These are phyloP conservation scores for Fraxinus sp. DNA, from an alignment of 305 asterid species.

Conservation along the genomic window DNA sequence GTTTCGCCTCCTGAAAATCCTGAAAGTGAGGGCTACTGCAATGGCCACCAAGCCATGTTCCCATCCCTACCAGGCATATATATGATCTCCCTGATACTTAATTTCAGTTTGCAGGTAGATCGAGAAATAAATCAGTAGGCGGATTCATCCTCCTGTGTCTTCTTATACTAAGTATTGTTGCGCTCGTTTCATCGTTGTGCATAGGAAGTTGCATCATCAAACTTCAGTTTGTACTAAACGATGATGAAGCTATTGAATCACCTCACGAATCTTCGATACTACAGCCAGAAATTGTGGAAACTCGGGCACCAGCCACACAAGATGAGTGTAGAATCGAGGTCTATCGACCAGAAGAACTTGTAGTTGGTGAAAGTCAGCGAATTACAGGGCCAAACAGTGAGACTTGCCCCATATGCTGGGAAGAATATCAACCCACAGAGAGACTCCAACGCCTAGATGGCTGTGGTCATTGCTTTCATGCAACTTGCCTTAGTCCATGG, in stretches of 20 bases:
- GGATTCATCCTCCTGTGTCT: background rate
- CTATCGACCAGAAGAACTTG: constrained; percentile 27
- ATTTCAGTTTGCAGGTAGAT: background rate
- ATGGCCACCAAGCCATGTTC: background rate
- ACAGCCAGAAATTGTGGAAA: background rate
- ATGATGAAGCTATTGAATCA: background rate
- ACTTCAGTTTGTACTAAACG: background rate
- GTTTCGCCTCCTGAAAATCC: background rate
- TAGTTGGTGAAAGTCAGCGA: constrained; percentile 33
- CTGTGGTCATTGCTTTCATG: constrained; percentile 40
- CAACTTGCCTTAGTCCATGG: constrained; percentile 36
- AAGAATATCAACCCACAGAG: constrained; percentile 25
- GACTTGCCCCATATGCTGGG: constrained; percentile 37
- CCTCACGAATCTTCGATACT: background rate
- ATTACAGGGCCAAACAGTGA: constrained; percentile 19
- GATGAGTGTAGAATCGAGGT: constrained; percentile 25
- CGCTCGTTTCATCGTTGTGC: background rate
- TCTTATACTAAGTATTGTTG: background rate
- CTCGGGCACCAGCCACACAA: background rate
- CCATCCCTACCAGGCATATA: background rate
- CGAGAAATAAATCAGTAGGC: background rate
- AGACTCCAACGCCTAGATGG: constrained; percentile 29
- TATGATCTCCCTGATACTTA: background rate
- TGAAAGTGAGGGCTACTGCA: background rate
- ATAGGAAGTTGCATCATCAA: background rate